phyloP scores from a whole-genome alignment of 805 yeast species.

The Saccharomycopsis guyanensis region DNA sequence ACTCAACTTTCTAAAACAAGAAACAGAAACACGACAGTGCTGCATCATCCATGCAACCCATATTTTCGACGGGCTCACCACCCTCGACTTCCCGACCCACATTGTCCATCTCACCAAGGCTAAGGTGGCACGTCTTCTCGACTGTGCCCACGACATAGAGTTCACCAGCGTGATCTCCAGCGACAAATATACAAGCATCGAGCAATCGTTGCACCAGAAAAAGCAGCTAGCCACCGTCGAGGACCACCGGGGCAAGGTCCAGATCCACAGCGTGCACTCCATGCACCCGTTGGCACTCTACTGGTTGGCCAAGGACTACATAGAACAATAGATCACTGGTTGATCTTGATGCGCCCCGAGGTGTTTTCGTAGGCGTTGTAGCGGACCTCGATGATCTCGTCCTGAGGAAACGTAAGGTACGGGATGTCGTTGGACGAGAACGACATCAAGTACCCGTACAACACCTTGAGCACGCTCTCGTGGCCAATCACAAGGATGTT shows the following conservation, averaged over 20 bases:
- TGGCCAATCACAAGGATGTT: constrained; percentile 89
- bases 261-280: constrained; percentile 39
- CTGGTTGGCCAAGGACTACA: constrained; percentile 50
- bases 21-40: constrained; percentile 61
- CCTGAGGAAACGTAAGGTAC: constrained; percentile 61
- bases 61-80: constrained; percentile 86
- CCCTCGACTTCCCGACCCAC: constrained; percentile 70
- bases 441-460: constrained; percentile 94
- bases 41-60: constrained; percentile 92
- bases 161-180: constrained; percentile 21
- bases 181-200: background rate
- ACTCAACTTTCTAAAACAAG: constrained; percentile 61
- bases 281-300: constrained; percentile 66
- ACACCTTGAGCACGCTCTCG: constrained; percentile 79
- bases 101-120: constrained; percentile 76
- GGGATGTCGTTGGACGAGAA: constrained; percentile 85
- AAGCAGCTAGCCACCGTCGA: constrained; percentile 23
- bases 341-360: constrained; percentile 44
- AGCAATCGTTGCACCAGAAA: background rate
- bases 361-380: constrained; percentile 79
- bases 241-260: constrained; percentile 27
- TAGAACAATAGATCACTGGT: constrained; percentile 15
- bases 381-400: constrained; percentile 79
- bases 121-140: constrained; percentile 31
- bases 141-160: constrained; percentile 29